Conservation (phyloP, 2,329 filamentous ascomycete species). For the Fusarium tricinctum region DNA sequence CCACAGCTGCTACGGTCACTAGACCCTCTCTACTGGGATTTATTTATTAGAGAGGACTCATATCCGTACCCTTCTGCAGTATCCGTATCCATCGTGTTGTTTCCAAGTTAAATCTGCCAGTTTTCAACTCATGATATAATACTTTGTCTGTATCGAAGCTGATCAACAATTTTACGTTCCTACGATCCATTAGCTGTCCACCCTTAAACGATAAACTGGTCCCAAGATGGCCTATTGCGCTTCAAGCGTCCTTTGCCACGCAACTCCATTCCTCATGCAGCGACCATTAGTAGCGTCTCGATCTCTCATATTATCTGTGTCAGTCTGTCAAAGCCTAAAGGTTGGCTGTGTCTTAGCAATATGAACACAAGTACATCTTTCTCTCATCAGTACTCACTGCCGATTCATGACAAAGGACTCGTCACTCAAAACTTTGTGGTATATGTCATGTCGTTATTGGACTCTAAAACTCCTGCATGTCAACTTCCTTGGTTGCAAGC, state of each 20-base stretch:
- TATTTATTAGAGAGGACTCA: background rate
- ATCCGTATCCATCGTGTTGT: too few relatives aligned
- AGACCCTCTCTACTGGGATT: background rate
- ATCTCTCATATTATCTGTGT: constrained; percentile 16
- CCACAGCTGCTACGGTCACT: background rate
- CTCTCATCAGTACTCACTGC: background rate
- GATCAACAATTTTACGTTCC: constrained; percentile 13
- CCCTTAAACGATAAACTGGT: constrained; percentile 16
- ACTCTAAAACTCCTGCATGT: background rate
- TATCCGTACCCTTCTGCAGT: too few relatives aligned
- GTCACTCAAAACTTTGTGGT: background rate
- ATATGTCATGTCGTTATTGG: background rate
- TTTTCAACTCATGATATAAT: background rate
- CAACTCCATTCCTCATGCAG: constrained; percentile 39
- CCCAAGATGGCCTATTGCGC: constrained; percentile 22
- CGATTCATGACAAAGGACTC: too few relatives aligned
- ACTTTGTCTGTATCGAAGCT: background rate
- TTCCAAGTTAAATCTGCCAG: background rate
- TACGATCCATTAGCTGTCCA: constrained; percentile 24
- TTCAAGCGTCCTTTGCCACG: constrained; percentile 34
- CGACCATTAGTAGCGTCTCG: constrained; percentile 10
- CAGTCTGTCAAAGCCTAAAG: background rate
- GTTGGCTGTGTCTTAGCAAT: constrained; percentile 4
- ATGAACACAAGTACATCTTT: background rate
- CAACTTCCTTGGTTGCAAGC: constrained; percentile 12